Base-by-base conservation (phyloP, 768 basidiomycete genomes). In the Mycena albidolilacea region DNA sequence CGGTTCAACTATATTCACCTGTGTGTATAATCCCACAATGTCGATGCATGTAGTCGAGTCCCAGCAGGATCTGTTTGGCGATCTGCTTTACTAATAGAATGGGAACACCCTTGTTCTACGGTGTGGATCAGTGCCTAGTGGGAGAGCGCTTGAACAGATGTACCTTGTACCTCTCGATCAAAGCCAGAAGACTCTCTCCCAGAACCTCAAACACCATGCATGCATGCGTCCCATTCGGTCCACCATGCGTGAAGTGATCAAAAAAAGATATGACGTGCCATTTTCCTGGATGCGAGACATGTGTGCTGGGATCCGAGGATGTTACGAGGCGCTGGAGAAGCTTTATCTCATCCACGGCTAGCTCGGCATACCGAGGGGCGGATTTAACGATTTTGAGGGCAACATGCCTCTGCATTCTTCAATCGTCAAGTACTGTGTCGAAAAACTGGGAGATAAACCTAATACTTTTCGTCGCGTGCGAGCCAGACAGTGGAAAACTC, bases 121-220 rank as follows among this genome's bases (percentile, higher is more conserved):
- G 41, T 39, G 37, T 12, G 23, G 35, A 12, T 67, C 21, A 54
- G 69, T 30, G 55, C 21, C 35, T 17, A 6, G 8, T 58, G 1
- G 12, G 19, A 43, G 21, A 8, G 23, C 5, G 8, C 10, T 1
- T 5, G 30, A 23, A 2, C 23, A 23, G 38, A 54, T 65, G 55
- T 15, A 75, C 75, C 69, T 99, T 97, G 85, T 99, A 95, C 12
- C 97, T 90, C 84, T 97, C 98, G 89, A 99, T 98, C 77, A 99
- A 89, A 8, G 93, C 97, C 2, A 99, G 90, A 3, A 99, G 87
- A 81, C 97, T 98, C 85, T 99, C 97, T 72, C 97, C 98, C 17
- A 99, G 90, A 35, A 99, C 98, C 83, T 99, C 98, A 79, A 98
- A 98, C 19, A 98, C 97, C 98, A 99, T 99, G 88, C 98, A 99